These are phyloP conservation scores for Bryoerythrophyllum caledonicum DNA, from an alignment of 225 moss, liverwort and hornwort species.

Conservation along the genomic window DNA sequence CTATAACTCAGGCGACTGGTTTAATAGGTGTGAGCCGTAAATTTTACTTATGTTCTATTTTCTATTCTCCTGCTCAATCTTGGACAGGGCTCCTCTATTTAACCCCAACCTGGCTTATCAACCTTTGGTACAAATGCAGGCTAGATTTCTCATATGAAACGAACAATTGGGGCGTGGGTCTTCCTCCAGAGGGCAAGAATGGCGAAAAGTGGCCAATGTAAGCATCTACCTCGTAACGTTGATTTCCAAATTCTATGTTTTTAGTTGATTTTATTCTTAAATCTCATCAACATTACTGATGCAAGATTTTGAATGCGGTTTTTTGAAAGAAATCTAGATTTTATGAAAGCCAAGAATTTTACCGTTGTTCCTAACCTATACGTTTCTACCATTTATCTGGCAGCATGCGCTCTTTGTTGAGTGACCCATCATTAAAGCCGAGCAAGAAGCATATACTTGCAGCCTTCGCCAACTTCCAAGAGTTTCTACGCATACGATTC, in stretches of 20 bases:
- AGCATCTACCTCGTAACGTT: conserved; percentile 22
- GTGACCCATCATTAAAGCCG: conserved; percentile 65
- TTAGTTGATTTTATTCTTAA: conserved; percentile 3
- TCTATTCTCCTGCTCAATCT: not conserved
- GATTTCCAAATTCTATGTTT: not conserved
- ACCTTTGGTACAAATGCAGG: conserved; percentile 41
- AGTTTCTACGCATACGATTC: conserved; percentile 76
- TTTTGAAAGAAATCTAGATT: not conserved
- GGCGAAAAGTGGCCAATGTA: conserved; percentile 87
- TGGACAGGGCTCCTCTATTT: not conserved
- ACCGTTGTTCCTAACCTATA: conserved; percentile 9
- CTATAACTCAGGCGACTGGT: conserved; percentile 98
- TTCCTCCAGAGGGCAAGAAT: conserved; percentile 83
- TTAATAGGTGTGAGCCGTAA: conserved; percentile 64
- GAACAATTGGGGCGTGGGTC: conserved; percentile 94
- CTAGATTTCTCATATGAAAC: conserved; percentile 87
- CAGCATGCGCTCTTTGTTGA: conserved; percentile 77
- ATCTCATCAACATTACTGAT: not conserved
- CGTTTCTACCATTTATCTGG: conserved; percentile 2
- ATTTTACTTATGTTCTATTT: conserved; percentile 18
- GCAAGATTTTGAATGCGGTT: not conserved
- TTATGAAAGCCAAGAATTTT: not conserved
- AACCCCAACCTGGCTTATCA: not conserved
- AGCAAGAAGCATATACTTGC: conserved; percentile 79
- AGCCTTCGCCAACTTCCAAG: conserved; percentile 80